Base-by-base conservation (phyloP, 2,329 filamentous ascomycete genomes). In the Pseudogymnoascus sp. region DNA sequence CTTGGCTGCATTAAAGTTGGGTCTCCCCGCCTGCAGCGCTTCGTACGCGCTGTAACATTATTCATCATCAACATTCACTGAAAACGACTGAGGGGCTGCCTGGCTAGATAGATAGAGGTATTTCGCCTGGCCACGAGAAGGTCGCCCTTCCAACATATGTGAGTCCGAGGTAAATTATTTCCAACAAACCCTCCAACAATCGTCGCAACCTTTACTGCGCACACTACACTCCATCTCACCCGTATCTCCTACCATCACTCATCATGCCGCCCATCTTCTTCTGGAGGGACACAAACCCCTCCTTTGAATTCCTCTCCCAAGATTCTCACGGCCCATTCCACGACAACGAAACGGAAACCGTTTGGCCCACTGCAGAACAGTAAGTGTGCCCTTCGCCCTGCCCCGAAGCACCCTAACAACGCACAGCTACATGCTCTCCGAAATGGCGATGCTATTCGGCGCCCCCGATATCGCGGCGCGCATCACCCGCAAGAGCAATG, bases 251-350 rank as follows among this genome's bases (percentile, higher is more conserved):
- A 25, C 22, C 41, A 20, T 47, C 22, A 47, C 2, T 47, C 41
- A 47, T 14, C 41, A 47, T 47, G 41, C 41, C 41, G 41, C 41
- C 60, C 20, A 43, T 61, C 36, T 81, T 75, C 70, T 81, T 81
- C 67, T 82, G 77, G 77, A 72, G 74, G 25, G 77, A 79, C 50
- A 75, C 74, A 12, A 76, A 83, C 61, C 65, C 72, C 1, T 69
- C 72, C 2, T 74, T 79, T 33, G 83, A 82, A 39, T 86, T 78
- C 72, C 76, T 88, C n/a, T 84, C 80, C 0, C 85, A 88, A 72
- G 88, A 84, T 84, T 85, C 82, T 68, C 67, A 73, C 58, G 77
- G 74, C 16, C 72, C 76, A 2, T 87, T 86, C 67, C 73, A 76
- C 59, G 61, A 69, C 2, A 70, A 73, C 57, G 63, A 59, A 12